These are phyloP conservation scores for Russula compacta DNA, from an alignment of 768 basidiomycete genomes.

Conservation along the genomic window DNA sequence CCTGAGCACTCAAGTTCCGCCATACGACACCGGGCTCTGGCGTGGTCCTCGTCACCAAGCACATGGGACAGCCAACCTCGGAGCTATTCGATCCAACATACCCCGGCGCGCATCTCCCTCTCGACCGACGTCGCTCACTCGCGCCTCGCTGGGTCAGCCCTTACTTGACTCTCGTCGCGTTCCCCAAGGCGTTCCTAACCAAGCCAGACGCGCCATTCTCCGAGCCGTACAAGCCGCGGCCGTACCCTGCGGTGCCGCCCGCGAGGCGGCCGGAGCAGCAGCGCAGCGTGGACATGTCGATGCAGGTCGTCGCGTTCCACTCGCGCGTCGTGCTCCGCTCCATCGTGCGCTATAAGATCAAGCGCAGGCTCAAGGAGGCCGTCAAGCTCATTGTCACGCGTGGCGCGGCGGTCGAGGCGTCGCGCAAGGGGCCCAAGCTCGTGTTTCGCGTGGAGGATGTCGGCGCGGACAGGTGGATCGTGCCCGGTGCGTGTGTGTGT, in stretches of 20 bases:
- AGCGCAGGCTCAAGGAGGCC: slow-evolving; percentile 4
- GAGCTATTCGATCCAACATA: slow-evolving; percentile 4
- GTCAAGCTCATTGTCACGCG: slow-evolving; percentile 10
- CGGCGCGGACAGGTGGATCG: slow-evolving; percentile 14
- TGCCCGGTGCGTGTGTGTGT: background rate
- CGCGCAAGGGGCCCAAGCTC: background rate
- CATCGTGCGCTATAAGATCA: background rate
- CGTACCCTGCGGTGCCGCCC: background rate
- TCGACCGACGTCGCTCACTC: background rate
- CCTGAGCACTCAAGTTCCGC: background rate
- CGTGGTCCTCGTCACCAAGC: background rate
- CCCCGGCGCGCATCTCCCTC: slow-evolving; percentile 1
- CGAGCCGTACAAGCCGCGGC: background rate
- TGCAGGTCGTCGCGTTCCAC: background rate
- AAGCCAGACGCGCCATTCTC: background rate
- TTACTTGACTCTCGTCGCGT: background rate
- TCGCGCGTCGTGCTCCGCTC: background rate
- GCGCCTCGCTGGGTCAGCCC: background rate
- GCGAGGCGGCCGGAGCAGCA: background rate
- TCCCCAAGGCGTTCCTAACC: slow-evolving; percentile 12
- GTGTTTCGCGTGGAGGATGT: slow-evolving; percentile 6
- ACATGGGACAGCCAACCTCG: background rate
- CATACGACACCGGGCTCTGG: slow-evolving; percentile 7
- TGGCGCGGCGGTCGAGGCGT: slow-evolving; percentile 2
- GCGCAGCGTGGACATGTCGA: slow-evolving; percentile 2